Conservation (phyloP, 352 stramenopile genomes). For the Phytophthora pisi region DNA sequence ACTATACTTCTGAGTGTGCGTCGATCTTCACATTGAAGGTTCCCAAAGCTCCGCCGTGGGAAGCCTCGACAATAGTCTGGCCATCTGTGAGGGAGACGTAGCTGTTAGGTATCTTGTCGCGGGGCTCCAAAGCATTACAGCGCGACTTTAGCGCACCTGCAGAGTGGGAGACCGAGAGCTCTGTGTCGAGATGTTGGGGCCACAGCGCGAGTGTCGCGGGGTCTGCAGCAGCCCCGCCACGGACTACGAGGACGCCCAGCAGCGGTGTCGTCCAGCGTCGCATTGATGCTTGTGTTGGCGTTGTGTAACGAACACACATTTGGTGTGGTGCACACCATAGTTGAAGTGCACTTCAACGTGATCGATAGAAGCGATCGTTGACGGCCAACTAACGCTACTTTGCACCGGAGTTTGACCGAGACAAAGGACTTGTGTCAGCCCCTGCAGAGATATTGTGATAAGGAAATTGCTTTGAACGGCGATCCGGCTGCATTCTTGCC, state of each 20-base stretch:
- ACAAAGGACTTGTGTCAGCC: no score
- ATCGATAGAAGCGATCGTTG: no score
- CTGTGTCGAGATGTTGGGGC: constrained; percentile 32
- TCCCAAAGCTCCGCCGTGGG: constrained; percentile 29
- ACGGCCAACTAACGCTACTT: no score
- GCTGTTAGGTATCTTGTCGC: not conserved
- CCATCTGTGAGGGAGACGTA: constrained; percentile 27
- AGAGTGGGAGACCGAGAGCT: constrained; percentile 26
- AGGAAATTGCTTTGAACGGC: no score
- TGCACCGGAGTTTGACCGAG: no score
- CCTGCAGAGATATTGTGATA: no score
- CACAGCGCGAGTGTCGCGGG: constrained; percentile 34
- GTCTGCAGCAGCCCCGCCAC: constrained; percentile 3
- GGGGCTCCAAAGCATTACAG: not conserved
- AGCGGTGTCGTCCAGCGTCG: constrained; percentile 10
- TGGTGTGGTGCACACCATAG: not conserved
- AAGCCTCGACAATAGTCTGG: constrained; percentile 24
- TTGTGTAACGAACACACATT: not conserved
- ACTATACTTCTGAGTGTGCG: constrained; percentile 19
- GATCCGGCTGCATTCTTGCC: no score
- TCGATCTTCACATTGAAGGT: constrained; percentile 32
- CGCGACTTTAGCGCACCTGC: constrained; percentile 14
- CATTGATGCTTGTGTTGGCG: constrained; percentile 13
- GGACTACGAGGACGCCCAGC: constrained; percentile 7
- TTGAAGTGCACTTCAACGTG: not conserved